Percentiles rank a stretch among this genome's conserved stretches.
These are phyloP conservation scores for Phyllosticta ampelicida DNA, from an alignment of 2,329 filamentous ascomycete genomes.

Conservation along the genomic window DNA sequence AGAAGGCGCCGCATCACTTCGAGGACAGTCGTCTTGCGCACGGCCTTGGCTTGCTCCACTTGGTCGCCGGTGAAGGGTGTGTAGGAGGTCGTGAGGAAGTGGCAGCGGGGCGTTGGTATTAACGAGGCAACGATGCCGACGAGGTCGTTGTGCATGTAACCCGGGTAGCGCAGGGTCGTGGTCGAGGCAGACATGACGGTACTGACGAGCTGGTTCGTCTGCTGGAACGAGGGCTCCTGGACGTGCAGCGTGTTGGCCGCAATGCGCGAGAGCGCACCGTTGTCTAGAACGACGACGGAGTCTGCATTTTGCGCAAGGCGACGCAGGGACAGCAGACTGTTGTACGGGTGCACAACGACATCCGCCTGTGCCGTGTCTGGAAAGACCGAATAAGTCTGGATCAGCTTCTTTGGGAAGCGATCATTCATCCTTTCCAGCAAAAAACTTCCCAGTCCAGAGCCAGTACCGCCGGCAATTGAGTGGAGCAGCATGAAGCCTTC, in stretches of 20 bases:
- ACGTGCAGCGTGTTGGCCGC: constrained; percentile 90
- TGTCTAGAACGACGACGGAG: constrained; percentile 94
- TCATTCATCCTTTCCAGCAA: constrained; percentile 93
- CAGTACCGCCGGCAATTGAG: constrained; percentile 93
- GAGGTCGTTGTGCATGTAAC: constrained; percentile 99
- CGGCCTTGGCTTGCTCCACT: constrained; percentile 92
- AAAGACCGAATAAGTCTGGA: constrained; percentile 98
- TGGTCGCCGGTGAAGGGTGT: constrained; percentile 95
- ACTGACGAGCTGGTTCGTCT: constrained; percentile 93
- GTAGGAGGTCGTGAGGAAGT: constrained; percentile 98
- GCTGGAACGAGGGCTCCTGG: constrained; percentile 89
- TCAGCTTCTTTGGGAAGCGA: constrained; percentile 95
- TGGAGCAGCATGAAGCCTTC: constrained; percentile 99
- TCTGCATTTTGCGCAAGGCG: constrained; percentile 92
- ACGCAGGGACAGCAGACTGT: constrained; percentile 86
- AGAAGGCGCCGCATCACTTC: constrained; percentile 94
- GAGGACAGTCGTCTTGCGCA: constrained; percentile 93
- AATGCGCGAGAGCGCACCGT: constrained; percentile 85
- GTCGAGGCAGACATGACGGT: constrained; percentile 99
- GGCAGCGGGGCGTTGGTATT: constrained; percentile 90
- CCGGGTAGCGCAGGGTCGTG: constrained; percentile 89
- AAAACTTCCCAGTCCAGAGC: constrained; percentile 90
- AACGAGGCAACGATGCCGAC: constrained; percentile 93
- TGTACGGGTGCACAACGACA: constrained; percentile 97
- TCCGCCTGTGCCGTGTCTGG: constrained; percentile 85